These are phyloP conservation scores for Thamnidium elegans DNA, from an alignment of 192 early-diverging fungal species.

Conservation along the genomic window DNA sequence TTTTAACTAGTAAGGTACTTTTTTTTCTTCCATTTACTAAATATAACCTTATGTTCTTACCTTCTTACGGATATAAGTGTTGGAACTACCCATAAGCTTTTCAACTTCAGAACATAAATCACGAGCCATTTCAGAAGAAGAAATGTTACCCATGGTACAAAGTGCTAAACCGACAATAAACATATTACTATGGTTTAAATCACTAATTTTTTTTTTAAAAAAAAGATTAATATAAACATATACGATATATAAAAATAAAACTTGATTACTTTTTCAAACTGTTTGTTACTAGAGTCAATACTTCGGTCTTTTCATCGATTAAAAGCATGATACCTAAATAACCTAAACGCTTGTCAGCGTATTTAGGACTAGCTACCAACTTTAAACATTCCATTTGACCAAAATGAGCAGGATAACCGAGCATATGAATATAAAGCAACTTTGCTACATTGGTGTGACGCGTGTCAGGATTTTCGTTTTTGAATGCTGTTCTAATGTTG, in stretches of 20 bases:
- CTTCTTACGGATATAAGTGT: constrained; percentile 97
- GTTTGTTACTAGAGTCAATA: constrained; percentile 96
- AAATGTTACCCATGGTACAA: constrained; percentile 94
- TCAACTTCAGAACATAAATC: constrained; percentile 94
- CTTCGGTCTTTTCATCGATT: constrained; percentile 97
- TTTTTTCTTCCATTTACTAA: background rate
- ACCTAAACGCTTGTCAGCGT: constrained; percentile 96
- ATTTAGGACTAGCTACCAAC: constrained; percentile 88
- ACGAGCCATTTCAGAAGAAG: constrained; percentile 92
- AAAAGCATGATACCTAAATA: constrained; percentile 98
- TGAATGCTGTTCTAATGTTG: constrained; percentile 93
- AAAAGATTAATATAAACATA: background rate
- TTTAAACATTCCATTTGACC: constrained; percentile 99
- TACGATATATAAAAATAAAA: background rate
- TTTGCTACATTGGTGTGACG: constrained; percentile 95
- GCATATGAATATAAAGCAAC: constrained; percentile 97
- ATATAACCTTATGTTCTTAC: constrained; percentile 35
- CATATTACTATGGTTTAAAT: constrained; percentile 94
- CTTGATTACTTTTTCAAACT: constrained; percentile 83
- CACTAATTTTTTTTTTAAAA: constrained; percentile 48
- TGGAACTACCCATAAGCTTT: constrained; percentile 83
- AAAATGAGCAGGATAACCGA: constrained; percentile 98
- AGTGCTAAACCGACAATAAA: constrained; percentile 96
- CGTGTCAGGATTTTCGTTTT: constrained; percentile 88
- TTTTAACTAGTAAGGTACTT: background rate